A percentile compares a stretch with the other conserved stretches of the same genome.
Conservation (phyloP, 2,329 filamentous ascomycete species). For the Fusarium succisae region DNA sequence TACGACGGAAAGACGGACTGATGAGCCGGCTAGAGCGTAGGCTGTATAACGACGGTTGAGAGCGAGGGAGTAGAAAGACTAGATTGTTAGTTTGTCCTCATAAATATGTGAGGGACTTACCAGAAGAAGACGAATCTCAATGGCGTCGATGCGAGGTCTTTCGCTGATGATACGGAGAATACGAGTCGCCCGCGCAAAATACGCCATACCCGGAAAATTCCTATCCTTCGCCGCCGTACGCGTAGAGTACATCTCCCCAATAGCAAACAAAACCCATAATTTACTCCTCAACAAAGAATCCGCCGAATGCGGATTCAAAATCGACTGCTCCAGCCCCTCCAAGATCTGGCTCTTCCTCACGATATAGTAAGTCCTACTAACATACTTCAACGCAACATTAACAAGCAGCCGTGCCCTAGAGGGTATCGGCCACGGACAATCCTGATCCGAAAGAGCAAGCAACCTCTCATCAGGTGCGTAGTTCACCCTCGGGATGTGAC, state of each 20-base stretch:
- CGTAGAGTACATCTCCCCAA: slow-evolving; percentile 57
- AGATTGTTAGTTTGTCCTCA: rapidly evolving
- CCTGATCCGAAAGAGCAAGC: slow-evolving; percentile 40
- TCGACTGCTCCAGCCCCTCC: slow-evolving; percentile 49
- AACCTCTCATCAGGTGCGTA: slow-evolving; percentile 47
- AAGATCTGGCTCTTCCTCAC: slow-evolving; percentile 51
- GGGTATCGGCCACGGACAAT: slow-evolving; percentile 51
- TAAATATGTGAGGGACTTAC: slow-evolving; percentile 39
- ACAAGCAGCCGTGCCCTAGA: slow-evolving; percentile 43
- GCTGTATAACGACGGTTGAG: slow-evolving; percentile 57
- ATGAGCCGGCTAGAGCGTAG: slow-evolving; percentile 54
- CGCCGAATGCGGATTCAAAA: slow-evolving; percentile 47
- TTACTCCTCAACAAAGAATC: slow-evolving; percentile 51
- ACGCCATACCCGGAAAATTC: slow-evolving; percentile 54
- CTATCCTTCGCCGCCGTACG: slow-evolving; percentile 47
- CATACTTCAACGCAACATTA: slow-evolving; percentile 53
- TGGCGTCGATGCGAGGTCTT: slow-evolving; percentile 53
- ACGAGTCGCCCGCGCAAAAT: slow-evolving; percentile 53
- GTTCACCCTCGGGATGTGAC: slow-evolving; percentile 48
- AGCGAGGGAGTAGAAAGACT: slow-evolving; percentile 56
- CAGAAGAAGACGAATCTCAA: slow-evolving; percentile 56
- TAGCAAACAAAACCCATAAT: slow-evolving; percentile 55
- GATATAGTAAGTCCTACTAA: slow-evolving; percentile 54
- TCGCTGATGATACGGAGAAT: slow-evolving; percentile 53
- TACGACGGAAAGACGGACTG: slow-evolving; percentile 54